Evolutionary conservation across 2,329 filamentous ascomycete species (phyloP).

Genomic region (Cladophialophora immunda): DNA sequence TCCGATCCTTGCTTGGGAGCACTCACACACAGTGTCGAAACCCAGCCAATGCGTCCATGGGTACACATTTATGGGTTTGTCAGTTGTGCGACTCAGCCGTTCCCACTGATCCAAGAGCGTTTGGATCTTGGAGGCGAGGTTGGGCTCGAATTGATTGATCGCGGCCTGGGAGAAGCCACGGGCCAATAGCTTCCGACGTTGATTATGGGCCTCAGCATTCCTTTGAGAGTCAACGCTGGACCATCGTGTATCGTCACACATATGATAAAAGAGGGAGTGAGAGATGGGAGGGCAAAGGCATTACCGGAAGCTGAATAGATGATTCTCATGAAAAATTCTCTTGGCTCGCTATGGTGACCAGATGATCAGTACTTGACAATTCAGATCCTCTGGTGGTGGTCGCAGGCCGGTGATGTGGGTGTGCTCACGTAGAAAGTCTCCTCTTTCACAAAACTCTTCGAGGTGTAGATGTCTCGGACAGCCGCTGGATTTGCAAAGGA

Average conservation of each 20-base stretch:
- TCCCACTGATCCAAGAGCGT: slow-evolving; percentile 24
- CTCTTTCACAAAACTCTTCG: slow-evolving; percentile 24
- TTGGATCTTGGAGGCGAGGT: slow-evolving; percentile 20
- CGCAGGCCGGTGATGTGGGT: not conserved
- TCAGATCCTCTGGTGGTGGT: no score
- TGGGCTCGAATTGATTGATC: slow-evolving; percentile 25
- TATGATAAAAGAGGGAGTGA: no score
- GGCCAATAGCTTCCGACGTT: slow-evolving; percentile 27
- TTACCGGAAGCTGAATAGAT: slow-evolving; percentile 26
- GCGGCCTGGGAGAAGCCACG: slow-evolving; percentile 30
- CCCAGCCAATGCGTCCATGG: slow-evolving; percentile 32
- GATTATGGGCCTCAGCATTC: slow-evolving; percentile 27
- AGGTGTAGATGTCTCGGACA: slow-evolving; percentile 74
- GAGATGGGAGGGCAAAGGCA: no score
- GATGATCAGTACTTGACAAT: not conserved
- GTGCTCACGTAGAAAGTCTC: slow-evolving; percentile 25
- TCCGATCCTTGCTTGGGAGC: not conserved
- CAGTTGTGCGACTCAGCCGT: not conserved
- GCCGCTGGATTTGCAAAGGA: slow-evolving; percentile 78
- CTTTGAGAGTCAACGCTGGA: slow-evolving; percentile 8
- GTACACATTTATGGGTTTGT: slow-evolving; percentile 23
- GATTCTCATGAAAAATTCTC: slow-evolving; percentile 27
- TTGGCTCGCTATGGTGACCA: slow-evolving; percentile 21
- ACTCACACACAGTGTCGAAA: slow-evolving; percentile 28
- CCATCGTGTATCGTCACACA: no score